These are phyloP conservation scores for Boletus patriciae DNA, from an alignment of 768 basidiomycete species.

Conservation along the genomic window DNA sequence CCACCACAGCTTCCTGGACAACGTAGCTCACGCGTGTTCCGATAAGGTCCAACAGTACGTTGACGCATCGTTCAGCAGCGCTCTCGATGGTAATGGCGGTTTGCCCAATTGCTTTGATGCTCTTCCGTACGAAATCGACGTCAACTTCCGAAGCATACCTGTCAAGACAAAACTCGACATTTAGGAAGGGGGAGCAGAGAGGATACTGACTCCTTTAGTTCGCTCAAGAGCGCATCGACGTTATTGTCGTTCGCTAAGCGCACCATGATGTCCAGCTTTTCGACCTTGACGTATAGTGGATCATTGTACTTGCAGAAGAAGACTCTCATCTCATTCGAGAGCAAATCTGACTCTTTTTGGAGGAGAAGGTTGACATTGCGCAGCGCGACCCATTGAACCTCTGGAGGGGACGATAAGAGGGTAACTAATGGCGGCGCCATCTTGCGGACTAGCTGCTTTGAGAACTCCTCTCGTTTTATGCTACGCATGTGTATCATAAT, in stretches of 20 bases:
- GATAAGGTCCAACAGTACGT: slow-evolving; percentile 90
- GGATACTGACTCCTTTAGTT: slow-evolving; percentile 85
- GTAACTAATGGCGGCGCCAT: slow-evolving; percentile 98
- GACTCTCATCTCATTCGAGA: slow-evolving; percentile 96
- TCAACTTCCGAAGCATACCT: slow-evolving; percentile 98
- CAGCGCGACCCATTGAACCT: slow-evolving; percentile 98
- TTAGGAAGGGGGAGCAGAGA: background rate
- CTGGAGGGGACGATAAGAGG: slow-evolving; percentile 91
- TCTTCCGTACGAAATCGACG: slow-evolving; percentile 95
- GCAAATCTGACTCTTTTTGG: slow-evolving; percentile 87
- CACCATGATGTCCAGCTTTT: slow-evolving; percentile 99
- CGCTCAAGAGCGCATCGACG: slow-evolving; percentile 91
- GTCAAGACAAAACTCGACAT: slow-evolving; percentile 3
- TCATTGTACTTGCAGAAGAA: slow-evolving; percentile 99
- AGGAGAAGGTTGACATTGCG: slow-evolving; percentile 96
- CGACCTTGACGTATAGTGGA: slow-evolving; percentile 97
- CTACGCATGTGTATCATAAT: slow-evolving; percentile 96
- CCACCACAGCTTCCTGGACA: slow-evolving; percentile 96
- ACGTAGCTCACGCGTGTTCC: slow-evolving; percentile 94
- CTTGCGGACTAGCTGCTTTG: slow-evolving; percentile 85
- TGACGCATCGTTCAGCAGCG: slow-evolving; percentile 92
- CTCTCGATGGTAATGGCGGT: slow-evolving; percentile 93
- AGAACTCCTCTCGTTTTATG: slow-evolving; percentile 78
- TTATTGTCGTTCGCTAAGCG: slow-evolving; percentile 87
- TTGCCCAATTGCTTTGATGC: slow-evolving; percentile 94